These are phyloP conservation scores for Pythium brassicae DNA, from an alignment of 352 stramenopile genomes.

Conservation along the genomic window DNA sequence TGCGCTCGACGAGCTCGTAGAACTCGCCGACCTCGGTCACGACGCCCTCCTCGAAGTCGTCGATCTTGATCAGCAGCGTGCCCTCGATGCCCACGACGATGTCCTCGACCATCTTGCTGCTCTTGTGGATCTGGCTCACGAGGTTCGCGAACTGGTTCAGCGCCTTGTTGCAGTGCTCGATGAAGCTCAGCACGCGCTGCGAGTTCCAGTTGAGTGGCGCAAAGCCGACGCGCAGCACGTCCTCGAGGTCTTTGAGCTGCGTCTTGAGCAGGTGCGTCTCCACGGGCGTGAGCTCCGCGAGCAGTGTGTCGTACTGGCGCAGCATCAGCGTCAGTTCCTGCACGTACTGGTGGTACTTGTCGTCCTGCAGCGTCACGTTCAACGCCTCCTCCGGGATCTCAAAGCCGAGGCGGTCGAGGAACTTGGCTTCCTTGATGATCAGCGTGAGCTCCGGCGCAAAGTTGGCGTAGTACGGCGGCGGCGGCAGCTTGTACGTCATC, in stretches of 20 bases:
- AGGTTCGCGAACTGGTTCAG: constrained; percentile 93
- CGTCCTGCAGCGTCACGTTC: constrained; percentile 95
- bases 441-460: constrained; percentile 91
- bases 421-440: constrained; percentile 96
- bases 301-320: constrained; percentile 83
- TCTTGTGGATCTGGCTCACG: constrained; percentile 94
- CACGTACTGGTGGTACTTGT: constrained; percentile 95
- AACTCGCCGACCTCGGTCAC: constrained; percentile 93
- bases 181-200: constrained; percentile 94
- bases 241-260: constrained; percentile 88
- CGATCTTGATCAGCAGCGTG: constrained; percentile 90
- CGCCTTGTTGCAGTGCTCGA: constrained; percentile 90
- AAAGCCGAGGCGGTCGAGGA: constrained; percentile 94
- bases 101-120: constrained; percentile 93
- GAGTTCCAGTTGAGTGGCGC: constrained; percentile 97
- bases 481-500: constrained; percentile 81
- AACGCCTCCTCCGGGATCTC: constrained; percentile 92
- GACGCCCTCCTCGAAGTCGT: constrained; percentile 86
- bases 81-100: constrained; percentile 89
- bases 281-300: constrained; percentile 83
- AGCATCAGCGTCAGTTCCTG: constrained; percentile 92
- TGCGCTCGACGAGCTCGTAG: constrained; percentile 92
- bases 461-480: constrained; percentile 91
- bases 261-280: constrained; percentile 87
- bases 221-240: constrained; percentile 87